Evolutionary conservation across 1,284 basidiomycete genomes (phyloP).

Genomic region (Earliella scabrosa): DNA sequence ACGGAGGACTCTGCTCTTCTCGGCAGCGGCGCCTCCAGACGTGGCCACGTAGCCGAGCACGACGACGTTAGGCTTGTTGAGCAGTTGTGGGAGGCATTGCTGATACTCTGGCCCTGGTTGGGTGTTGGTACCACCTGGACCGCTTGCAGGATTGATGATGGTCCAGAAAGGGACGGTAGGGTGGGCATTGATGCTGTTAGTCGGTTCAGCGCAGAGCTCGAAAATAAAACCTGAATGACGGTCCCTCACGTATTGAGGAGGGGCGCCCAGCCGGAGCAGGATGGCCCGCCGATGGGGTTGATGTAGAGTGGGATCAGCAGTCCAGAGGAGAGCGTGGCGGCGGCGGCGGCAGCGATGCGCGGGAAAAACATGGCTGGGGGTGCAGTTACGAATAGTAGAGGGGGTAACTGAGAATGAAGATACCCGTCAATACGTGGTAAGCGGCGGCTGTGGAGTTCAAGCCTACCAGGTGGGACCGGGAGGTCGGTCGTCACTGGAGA

Average conservation of each 20-base stretch:
- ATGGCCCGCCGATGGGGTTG: constrained; percentile 15
- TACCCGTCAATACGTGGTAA: too few species aligned
- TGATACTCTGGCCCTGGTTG: constrained; percentile 39
- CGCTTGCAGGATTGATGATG: constrained; percentile 41
- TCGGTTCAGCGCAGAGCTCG: too few species aligned
- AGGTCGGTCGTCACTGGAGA: too few species aligned
- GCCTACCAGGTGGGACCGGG: too few species aligned
- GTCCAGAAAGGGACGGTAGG: constrained; percentile 37
- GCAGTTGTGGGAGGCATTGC: constrained; percentile 34
- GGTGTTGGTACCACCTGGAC: constrained; percentile 33
- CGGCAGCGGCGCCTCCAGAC: constrained; percentile 22
- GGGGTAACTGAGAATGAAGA: too few species aligned
- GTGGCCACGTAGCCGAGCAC: constrained; percentile 42
- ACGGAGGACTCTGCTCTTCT: constrained; percentile 24
- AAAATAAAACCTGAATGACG: neutral
- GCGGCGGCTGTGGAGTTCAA: too few species aligned
- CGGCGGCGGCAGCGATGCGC: neutral
- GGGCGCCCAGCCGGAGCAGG: constrained; percentile 22
- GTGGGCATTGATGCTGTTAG: constrained; percentile 35
- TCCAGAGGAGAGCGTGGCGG: constrained; percentile 21
- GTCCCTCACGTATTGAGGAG: constrained; percentile 18
- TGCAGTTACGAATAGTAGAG: too few species aligned
- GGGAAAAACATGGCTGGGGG: neutral
- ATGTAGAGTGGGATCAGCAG: constrained; percentile 28
- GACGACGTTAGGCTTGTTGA: constrained; percentile 34